Percentiles rank a stretch among this genome's conserved stretches.
Evolutionary conservation across 345 rosid genomes (phyloP).

Genomic region (Ceriops decandra): DNA sequence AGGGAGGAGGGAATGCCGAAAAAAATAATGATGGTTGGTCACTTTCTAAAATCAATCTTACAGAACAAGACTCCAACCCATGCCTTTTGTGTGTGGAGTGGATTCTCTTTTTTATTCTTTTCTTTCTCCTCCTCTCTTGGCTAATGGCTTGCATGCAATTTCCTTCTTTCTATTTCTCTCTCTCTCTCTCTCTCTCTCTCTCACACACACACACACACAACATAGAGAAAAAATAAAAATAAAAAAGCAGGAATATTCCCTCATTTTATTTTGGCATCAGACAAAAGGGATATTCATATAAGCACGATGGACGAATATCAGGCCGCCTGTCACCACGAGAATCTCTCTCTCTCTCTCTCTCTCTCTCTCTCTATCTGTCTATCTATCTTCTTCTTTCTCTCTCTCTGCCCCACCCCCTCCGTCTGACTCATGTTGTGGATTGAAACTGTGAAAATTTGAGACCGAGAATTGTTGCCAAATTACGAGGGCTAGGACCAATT

Average conservation of each 20-base stretch:
- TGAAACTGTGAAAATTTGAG: not conserved
- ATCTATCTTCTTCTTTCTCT: not conserved
- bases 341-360: not conserved
- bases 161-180: not conserved
- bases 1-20: not conserved
- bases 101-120: constrained; percentile 19
- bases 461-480: not conserved
- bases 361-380: not conserved
- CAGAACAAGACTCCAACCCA: constrained; percentile 30
- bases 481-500: not conserved
- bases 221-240: not conserved
- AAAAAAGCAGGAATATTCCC: constrained; percentile 34
- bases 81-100: constrained; percentile 13
- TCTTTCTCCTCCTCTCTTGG: not conserved
- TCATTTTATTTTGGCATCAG: constrained; percentile 6
- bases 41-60: constrained; percentile 48
- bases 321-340: not conserved
- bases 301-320: not conserved
- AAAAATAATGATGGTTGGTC: constrained; percentile 37
- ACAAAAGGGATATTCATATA: constrained; percentile 5
- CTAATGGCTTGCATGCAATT: not conserved
- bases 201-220: not conserved
- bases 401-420: not conserved
- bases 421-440: not conserved
- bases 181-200: constrained; percentile 11